Base-by-base conservation (phyloP, 148 eudicot species). In the Rhododendron ferrugineum region DNA sequence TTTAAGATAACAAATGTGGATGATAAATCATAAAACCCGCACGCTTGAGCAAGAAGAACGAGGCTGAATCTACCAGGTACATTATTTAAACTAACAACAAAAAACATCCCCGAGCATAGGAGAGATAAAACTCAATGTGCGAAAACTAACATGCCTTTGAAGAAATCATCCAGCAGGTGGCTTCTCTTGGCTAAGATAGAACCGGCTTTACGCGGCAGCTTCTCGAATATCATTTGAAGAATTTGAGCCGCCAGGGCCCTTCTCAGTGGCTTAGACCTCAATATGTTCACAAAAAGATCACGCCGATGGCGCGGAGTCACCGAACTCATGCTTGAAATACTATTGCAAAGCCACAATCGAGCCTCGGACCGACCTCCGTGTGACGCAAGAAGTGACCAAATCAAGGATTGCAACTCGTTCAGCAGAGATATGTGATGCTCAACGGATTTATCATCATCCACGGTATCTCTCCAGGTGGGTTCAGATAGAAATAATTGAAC, bases 281-380 rank as follows among this genome's bases (percentile, higher is more conserved):
- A 89, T 77, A 97, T 58, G 42, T 85, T 90, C 89, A 90, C 79
- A 86, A 97, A 97, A 26, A 97, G 58, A 75, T 89, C 95, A 50
- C 72, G 87, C 44, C 90, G 92, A 28, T 90, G 89, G 68, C 78
- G 83, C 1, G 90, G 88, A 50, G 88, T 75, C 28, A 97, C 85
- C 15, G 93, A 92, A 54, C 52, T 85, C 46, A 95, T 89, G 84
- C 92, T 87, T 10, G 99, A 90, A 79, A 95, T 85, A 75, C 92
- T 86, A 77, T 95, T 95, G 89, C 96, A 92, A 15, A 97, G 96
- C 99, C 99, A 97, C 60, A 97, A 88, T 72, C 95, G 92, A 74
- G 94, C 95, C 90, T 95, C 96, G 3, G 98, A 92, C 36, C 98
- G 94, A 70, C 99, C 94, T 86, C 92, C 95, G 49, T 89, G 87